Base-by-base conservation (phyloP, 768 basidiomycete species). In the Suillus alpinus region DNA sequence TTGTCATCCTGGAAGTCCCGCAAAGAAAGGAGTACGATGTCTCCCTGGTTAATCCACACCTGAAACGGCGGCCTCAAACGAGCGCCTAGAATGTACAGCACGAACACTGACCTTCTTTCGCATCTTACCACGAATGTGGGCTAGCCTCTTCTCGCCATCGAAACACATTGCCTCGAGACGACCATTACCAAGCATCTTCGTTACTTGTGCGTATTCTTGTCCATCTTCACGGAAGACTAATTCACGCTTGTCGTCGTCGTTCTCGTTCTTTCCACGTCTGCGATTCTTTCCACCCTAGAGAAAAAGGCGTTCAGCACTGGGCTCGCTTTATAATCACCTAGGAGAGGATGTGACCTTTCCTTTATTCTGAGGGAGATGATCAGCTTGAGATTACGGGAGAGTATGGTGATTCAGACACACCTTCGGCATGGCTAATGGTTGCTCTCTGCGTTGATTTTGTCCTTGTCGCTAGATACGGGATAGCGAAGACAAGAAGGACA, bases 21-120 rank as follows among this genome's bases (percentile, higher is more conserved):
- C 53, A 99, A 82, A 32, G 95, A 98, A 20, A 98, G 80, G 47
- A 98, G 80, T 56, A 98, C 87, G 70, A 98, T 98, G 71, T 98
- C 96, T 69, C 96, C 96, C 69, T 97, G 94, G 73, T 96, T 97
- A 73, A 98, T 98, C 96, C 96, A 98, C 70, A 98, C 95, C 95
- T 98, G 65, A 20, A 59, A 37, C 26, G 61, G 23, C 51, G 16
- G 16, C 56, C 62, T 62, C 65, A 39, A 59, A 31, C 40, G 23
- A 20, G 66, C 23, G 46, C 20, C 36, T 12, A 39, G 14, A 57
- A 9, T 47, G 26, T 1, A 4, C n/a, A 60, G 12, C 13, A 20
- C 3, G 29, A 10, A 34, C 6, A 75, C 85, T 63, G 66, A 90
- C 96, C 91, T 99, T 99, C 80, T 98, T 99, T 68, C 97, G 80